Percentiles rank a stretch among this genome's conserved stretches.
Evolutionary conservation across 768 basidiomycete species (phyloP).

Genomic region (Kwoniella europaea): DNA sequence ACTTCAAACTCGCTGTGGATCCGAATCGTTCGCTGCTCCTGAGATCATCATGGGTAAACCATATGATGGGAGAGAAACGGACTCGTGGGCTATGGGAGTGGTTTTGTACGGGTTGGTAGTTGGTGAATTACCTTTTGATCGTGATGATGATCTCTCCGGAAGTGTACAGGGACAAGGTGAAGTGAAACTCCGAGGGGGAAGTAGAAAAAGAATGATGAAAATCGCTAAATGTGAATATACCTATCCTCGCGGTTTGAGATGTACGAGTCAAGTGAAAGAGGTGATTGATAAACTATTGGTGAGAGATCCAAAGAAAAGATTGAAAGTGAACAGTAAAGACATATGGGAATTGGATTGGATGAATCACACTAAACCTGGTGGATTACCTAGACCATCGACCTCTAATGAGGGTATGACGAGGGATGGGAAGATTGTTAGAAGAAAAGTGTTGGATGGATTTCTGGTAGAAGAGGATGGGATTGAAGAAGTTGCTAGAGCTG

Average conservation of each 20-base stretch:
- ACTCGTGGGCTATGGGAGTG: constrained; percentile 89
- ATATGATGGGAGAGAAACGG: constrained; percentile 84
- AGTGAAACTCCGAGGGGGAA: constrained; percentile 20
- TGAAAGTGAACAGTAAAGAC: constrained; percentile 63
- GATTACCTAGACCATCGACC: background rate
- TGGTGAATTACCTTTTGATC: constrained; percentile 73
- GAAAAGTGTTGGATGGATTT: constrained; percentile 44
- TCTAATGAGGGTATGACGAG: background rate
- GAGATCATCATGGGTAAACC: constrained; percentile 61
- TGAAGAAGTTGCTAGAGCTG: constrained; percentile 34
- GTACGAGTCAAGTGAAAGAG: constrained; percentile 54
- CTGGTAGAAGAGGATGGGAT: constrained; percentile 43
- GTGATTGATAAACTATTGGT: constrained; percentile 71
- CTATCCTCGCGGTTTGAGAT: constrained; percentile 63
- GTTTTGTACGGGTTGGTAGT: constrained; percentile 78
- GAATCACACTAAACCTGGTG: constrained; percentile 42
- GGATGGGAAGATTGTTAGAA: background rate
- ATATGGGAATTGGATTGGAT: constrained; percentile 68
- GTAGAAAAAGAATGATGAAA: constrained; percentile 64
- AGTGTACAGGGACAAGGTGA: constrained; percentile 6
- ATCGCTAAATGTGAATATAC: constrained; percentile 80
- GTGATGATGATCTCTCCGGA: constrained; percentile 13
- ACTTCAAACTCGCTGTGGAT: constrained; percentile 80
- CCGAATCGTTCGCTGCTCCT: constrained; percentile 80
- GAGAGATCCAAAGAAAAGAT: constrained; percentile 68